Evolutionary conservation across 139 green algal species (phyloP).

Genomic region (Desmodesmus armatus): DNA sequence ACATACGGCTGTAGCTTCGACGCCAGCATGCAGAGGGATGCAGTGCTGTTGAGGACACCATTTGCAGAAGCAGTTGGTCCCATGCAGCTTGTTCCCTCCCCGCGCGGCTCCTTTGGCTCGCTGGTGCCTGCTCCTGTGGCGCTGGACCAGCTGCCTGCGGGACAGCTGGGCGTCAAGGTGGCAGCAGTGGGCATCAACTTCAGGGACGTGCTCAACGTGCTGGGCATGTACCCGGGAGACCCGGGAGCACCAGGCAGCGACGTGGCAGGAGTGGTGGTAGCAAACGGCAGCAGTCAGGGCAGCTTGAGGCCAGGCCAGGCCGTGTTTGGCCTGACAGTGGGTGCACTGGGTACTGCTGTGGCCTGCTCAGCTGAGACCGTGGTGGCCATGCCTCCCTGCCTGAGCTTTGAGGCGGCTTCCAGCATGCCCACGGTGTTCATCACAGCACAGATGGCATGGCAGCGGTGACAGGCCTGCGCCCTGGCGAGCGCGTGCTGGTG

Average conservation of each 20-base stretch:
- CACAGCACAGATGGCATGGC: constrained; percentile 75
- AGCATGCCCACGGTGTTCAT: constrained; percentile 86
- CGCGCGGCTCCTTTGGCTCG: constrained; percentile 63
- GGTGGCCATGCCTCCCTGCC: constrained; percentile 68
- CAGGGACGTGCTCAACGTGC: constrained; percentile 73
- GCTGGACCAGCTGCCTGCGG: constrained; percentile 18
- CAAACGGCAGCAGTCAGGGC: not conserved
- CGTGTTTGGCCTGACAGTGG: constrained; percentile 85
- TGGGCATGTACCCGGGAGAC: constrained; percentile 92
- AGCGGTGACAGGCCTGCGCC: constrained; percentile 38
- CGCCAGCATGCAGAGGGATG: not conserved
- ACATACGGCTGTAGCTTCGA: not conserved
- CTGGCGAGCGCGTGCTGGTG: constrained; percentile 71
- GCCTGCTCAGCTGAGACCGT: constrained; percentile 60
- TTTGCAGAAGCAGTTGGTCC: not conserved
- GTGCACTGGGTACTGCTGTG: constrained; percentile 80
- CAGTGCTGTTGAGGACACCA: too few relatives aligned
- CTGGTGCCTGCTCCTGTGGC: constrained; percentile 55
- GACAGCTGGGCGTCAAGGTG: constrained; percentile 71
- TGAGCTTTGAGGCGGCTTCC: constrained; percentile 80
- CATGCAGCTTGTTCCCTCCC: constrained; percentile 56
- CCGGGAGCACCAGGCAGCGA: constrained; percentile 79
- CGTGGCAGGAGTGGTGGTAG: constrained; percentile 75
- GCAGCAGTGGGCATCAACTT: constrained; percentile 90
- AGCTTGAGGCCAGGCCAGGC: constrained; percentile 59